phyloP scores from a whole-genome alignment of 345 rosid genomes.

The Brassica cretica region DNA sequence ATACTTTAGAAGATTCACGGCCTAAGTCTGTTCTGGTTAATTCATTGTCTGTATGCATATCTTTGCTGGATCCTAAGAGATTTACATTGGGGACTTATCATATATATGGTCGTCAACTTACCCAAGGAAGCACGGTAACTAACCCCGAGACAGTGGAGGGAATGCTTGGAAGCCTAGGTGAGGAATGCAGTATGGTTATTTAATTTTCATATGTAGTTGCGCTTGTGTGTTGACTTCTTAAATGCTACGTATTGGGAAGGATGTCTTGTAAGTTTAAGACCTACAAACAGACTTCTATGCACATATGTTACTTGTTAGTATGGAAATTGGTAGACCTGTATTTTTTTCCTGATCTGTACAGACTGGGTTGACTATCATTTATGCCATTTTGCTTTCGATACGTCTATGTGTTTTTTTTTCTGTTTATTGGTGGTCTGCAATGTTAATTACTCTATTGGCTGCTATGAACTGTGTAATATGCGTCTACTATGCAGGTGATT shows the following conservation, averaged over 20 bases:
- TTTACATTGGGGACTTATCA: constrained; percentile 61
- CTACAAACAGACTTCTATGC: neutral
- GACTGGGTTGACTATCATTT: neutral
- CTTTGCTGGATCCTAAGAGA: constrained; percentile 88
- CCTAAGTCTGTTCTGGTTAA: constrained; percentile 91
- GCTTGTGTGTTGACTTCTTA: constrained; percentile 1
- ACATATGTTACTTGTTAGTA: neutral
- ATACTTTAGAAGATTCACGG: constrained; percentile 81
- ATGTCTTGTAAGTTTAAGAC: neutral
- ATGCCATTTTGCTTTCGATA: constrained; percentile 5
- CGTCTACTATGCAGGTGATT: constrained; percentile 57
- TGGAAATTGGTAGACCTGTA: neutral
- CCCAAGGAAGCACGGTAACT: constrained; percentile 60
- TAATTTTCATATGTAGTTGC: constrained; percentile 16
- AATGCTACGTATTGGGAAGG: neutral
- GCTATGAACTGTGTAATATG: constrained; percentile 6
- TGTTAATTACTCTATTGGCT: constrained; percentile 3
- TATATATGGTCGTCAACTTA: constrained; percentile 59
- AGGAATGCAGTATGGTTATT: constrained; percentile 22
- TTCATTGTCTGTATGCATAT: constrained; percentile 85
- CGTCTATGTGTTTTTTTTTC: neutral
- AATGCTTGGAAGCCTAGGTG: constrained; percentile 90
- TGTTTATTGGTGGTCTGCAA: constrained; percentile 14
- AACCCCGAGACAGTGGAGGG: constrained; percentile 79
- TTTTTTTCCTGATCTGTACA: neutral